Evolutionary conservation across 306 rosid genomes (phyloP).

Genomic region (Citrullus mucosospermus): DNA sequence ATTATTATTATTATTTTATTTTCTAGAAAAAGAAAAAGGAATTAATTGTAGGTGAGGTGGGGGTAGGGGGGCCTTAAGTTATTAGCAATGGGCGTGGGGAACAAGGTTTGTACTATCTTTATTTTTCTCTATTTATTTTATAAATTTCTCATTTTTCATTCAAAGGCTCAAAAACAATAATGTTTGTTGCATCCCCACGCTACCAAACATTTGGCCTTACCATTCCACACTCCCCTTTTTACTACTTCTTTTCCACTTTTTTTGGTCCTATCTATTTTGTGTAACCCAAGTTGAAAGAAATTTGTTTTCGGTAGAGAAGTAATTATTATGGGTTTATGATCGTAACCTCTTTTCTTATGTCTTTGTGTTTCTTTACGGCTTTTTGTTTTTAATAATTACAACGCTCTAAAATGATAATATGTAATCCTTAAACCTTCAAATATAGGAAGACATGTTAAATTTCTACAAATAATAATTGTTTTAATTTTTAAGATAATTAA

Average conservation of each 20-base stretch:
- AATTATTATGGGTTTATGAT: neutral
- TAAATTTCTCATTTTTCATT: conserved; percentile 2
- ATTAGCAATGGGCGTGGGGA: conserved; percentile 16
- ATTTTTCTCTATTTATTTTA: conserved; percentile 1
- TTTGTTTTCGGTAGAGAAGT: neutral
- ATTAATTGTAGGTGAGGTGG: neutral
- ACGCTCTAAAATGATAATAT: no score
- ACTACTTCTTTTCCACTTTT: neutral
- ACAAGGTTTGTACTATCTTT: conserved; percentile 26
- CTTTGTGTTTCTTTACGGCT: no score
- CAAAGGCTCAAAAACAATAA: conserved; percentile 10
- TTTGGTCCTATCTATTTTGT: neutral
- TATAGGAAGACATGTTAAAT: no score
- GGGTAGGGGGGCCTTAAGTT: neutral
- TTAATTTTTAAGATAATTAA: no score
- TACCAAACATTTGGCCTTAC: conserved; percentile 12
- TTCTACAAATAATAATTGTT: no score
- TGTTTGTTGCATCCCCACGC: conserved; percentile 43
- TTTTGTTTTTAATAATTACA: no score
- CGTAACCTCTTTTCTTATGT: no score
- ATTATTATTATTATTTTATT: neutral
- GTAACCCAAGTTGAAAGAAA: neutral
- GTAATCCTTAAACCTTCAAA: no score
- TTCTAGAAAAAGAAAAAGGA: neutral
- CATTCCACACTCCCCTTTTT: neutral